Evolutionary conservation across 2,329 filamentous ascomycete genomes (phyloP), one percentile per base, ranked within the genome.

Genomic region (Hymenoscyphus scutula): DNA sequence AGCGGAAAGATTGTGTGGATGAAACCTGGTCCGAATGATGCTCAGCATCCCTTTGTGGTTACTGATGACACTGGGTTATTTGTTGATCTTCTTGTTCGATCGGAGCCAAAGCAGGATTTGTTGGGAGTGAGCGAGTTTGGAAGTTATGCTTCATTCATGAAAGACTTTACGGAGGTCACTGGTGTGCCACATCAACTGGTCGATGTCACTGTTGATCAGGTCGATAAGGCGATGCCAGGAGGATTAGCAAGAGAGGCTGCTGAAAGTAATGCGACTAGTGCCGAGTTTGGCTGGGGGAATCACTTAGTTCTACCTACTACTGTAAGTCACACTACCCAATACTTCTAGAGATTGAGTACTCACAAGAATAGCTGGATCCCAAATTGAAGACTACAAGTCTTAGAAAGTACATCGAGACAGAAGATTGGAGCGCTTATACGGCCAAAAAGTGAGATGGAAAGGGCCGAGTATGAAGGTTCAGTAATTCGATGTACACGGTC

Each of bases 201-300:
- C 32, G 48, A 69, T 29, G 23, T 66, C 5, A 63, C 58, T 19
- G 56, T 68, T 25, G 64, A 66, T 2, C 65, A 71, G 7, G 58
- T 73, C n/a, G 72, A 74, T 54, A 66, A 71, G 5, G 60, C 63
- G 7, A 66, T 72, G 59, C 73, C 73, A 3, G 72, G 72, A 1
- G 70, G 69, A 0, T 53, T 74, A 23, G 75, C 74, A 1, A 65
- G 67, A 55, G 76, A 78, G 61, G 56, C 74, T 2, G 73, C 68
- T 0, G 73, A 76, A 56, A 75, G 73, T 66, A 73, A 69, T 25
- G 62, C 68, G 56, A 76, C 74, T 23, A 72, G 75, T 60, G 70
- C 71, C 17, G 71, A 75, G 53, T 76, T 72, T 66, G 76, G 76
- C 1, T 77, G 75, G 61, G 75, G 75, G 1, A 19, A 72, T 34